Conservation (phyloP, 2,329 filamentous ascomycete genomes). For the Hortaea sp. region DNA sequence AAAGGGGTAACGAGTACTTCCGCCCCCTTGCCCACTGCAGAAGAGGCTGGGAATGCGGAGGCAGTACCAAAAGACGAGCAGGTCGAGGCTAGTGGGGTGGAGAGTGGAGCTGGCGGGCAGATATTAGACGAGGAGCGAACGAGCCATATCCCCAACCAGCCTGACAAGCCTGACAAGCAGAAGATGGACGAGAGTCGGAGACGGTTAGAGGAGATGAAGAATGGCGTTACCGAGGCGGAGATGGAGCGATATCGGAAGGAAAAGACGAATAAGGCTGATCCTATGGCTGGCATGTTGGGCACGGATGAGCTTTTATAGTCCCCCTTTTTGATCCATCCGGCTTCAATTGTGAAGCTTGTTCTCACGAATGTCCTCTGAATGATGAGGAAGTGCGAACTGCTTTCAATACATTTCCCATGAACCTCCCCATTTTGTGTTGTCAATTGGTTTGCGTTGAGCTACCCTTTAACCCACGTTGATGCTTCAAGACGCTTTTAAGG, state of each 20-base stretch:
- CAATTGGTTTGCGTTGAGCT: no score
- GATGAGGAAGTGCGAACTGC: no score
- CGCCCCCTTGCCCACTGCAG: slow-evolving; percentile 28
- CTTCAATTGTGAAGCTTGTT: no score
- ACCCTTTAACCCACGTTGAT: no score
- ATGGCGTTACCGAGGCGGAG: slow-evolving; percentile 69
- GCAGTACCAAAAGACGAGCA: not conserved
- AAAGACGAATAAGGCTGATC: slow-evolving; percentile 63
- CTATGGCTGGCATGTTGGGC: slow-evolving; percentile 73
- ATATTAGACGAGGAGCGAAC: not conserved
- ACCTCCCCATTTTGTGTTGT: no score
- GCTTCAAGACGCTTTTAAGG: no score
- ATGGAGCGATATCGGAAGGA: slow-evolving; percentile 78
- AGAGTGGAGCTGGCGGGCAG: slow-evolving; percentile 23
- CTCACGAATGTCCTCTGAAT: no score
- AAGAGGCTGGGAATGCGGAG: slow-evolving; percentile 12
- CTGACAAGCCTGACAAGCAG: slow-evolving; percentile 31
- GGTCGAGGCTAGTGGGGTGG: not conserved
- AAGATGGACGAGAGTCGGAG: slow-evolving; percentile 50
- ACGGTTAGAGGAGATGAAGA: slow-evolving; percentile 67
- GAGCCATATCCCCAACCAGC: slow-evolving; percentile 32
- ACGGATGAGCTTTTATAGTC: slow-evolving; percentile 50
- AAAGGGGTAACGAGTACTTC: slow-evolving; percentile 29
- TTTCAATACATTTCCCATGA: no score
- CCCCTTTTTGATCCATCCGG: no score